A percentile compares a stretch with the other conserved stretches of the same genome.
These are phyloP conservation scores for Clonostachys byssicola DNA, from an alignment of 2,329 filamentous ascomycete genomes.

Conservation along the genomic window DNA sequence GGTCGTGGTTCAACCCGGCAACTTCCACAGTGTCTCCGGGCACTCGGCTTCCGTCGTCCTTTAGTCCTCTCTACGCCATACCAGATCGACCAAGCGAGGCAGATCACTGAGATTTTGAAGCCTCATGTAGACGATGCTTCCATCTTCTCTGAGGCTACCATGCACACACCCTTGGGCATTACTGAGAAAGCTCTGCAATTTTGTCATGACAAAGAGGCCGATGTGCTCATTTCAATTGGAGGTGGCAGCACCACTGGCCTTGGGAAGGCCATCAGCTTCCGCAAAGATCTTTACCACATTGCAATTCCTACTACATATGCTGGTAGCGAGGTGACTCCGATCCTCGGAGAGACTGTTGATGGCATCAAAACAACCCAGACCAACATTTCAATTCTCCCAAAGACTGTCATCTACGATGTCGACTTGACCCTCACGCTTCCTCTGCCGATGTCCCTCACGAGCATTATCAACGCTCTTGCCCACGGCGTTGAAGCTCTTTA, in stretches of 20 bases:
- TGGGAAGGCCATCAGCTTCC: conserved; percentile 50
- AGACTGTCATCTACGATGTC: conserved; percentile 61
- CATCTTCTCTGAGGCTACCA: conserved; percentile 48
- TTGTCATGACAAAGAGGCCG: conserved; percentile 36
- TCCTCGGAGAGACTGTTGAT: conserved; percentile 56
- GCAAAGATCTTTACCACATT: conserved; percentile 48
- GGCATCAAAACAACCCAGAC: conserved; percentile 52
- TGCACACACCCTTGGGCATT: conserved; percentile 57
- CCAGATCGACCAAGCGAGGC: conserved; percentile 7
- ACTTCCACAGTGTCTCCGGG: conserved; percentile 31
- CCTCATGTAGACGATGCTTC: conserved; percentile 3
- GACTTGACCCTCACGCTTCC: conserved; percentile 58
- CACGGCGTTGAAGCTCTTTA: conserved; percentile 57
- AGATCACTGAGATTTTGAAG: conserved; percentile 5
- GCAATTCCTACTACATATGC: conserved; percentile 58
- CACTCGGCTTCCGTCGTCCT: conserved; percentile 41
- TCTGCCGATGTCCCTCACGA: conserved; percentile 44
- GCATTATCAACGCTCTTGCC: conserved; percentile 62
- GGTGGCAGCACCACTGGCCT: conserved; percentile 59
- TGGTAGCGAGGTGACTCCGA: conserved; percentile 61
- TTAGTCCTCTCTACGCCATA: conserved; percentile 51
- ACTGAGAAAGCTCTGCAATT: conserved; percentile 50
- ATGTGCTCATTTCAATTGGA: conserved; percentile 54
- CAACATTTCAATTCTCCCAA: conserved; percentile 56
- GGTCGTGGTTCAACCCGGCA: conserved; percentile 49